Base-by-base conservation (phyloP, 2,329 filamentous ascomycete species). In the Verticillium isaacii region DNA sequence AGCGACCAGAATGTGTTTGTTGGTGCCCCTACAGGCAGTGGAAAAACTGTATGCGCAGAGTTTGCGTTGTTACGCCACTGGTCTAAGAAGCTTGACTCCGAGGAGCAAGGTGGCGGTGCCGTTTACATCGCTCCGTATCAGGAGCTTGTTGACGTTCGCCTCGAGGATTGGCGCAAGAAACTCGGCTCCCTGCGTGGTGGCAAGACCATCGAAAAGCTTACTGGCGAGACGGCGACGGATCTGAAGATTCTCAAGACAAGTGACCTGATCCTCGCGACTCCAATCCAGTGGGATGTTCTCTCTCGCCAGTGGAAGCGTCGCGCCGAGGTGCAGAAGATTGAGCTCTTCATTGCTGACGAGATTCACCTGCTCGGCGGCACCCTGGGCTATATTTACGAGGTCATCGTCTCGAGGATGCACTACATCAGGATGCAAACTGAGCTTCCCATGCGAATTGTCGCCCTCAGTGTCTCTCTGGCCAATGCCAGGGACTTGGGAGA, bases 371-470 rank as follows among this genome's bases (percentile, higher is more conserved):
- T 99, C 34, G 95, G 94, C 63, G 93, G 93, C 15, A 86, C 89
- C 59, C 85, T 87, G 65, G 96, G 95, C 34, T 96, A 94, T 73
- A 84, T 96, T 34, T 99, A 99, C 75, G 95, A 99, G 79, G 91
- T 95, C 59, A 89, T 99, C 59, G 91, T 99, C n/a, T 97, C 95
- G 64, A 89, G 95, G 59, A 97, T 98, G 90, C 93, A 97, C 73
- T 95, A 95, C 66, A 97, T 99, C 72, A 89, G 92, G 62, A 89
- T 92, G 1, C 92, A 97, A 73, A 89, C 92, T 0, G 91, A 96
- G 73, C 87, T 90, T 45, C 87, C 90, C 11, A 84, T 98, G 79
- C 89, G 95, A 59, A 94, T 98, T 56, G 79, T 99, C 60, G 95
- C 93, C 2, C 78, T 99, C 63, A 93, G 92, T 72, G 95, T 97